phyloP scores from a whole-genome alignment of 306 rosid genomes.

The Adenanthera pavonina region DNA sequence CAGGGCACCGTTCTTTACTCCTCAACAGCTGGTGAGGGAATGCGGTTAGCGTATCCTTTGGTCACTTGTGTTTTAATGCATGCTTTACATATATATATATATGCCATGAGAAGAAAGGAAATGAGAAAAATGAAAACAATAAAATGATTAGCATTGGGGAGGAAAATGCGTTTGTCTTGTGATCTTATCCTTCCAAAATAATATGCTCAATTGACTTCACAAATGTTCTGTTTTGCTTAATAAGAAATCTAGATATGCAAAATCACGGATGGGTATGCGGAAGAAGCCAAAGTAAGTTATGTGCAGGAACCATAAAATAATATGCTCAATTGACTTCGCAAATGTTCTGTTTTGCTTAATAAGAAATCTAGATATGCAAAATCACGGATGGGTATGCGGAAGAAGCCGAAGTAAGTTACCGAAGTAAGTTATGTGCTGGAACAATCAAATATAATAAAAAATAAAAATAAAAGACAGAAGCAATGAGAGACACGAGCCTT shows the following conservation, averaged over 20 bases:
- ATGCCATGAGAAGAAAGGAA: neutral
- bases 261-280: slow-evolving; percentile 95
- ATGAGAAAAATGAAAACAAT: neutral
- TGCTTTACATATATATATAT: no score
- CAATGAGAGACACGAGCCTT: neutral
- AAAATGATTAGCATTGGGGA: neutral
- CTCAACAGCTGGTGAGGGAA: slow-evolving; percentile 83
- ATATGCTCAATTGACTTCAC: neutral
- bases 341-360: no score
- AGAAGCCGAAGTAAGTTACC: slow-evolving; percentile 65
- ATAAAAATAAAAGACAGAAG: neutral
- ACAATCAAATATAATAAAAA: neutral
- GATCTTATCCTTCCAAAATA: neutral
- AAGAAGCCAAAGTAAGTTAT: slow-evolving; percentile 66
- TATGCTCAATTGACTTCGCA: no score
- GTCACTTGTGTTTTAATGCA: neutral
- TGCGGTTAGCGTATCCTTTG: slow-evolving; percentile 93
- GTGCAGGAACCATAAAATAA: neutral
- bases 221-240: slow-evolving; percentile 57
- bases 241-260: slow-evolving; percentile 69
- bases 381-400: slow-evolving; percentile 96
- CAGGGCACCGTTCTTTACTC: slow-evolving; percentile 87
- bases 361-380: slow-evolving; percentile 70
- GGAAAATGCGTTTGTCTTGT: neutral
- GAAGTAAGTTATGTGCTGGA: slow-evolving; percentile 42